Evolutionary conservation across 2,329 filamentous ascomycete species (phyloP).

Genomic region (Tolypocladium tundrense): DNA sequence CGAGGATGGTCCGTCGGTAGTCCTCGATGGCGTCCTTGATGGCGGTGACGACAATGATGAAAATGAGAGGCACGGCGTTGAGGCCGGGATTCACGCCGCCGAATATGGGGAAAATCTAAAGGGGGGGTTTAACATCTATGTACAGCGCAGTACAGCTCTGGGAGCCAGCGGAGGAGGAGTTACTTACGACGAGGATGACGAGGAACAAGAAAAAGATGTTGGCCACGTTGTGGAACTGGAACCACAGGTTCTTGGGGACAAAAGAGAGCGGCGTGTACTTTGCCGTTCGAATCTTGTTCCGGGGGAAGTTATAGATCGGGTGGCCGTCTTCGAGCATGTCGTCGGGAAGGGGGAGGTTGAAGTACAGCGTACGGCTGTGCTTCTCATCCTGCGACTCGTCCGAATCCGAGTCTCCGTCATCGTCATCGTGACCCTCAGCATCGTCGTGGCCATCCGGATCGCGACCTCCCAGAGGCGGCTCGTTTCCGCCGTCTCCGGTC

Average conservation of each 20-base stretch:
- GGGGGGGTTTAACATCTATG: slow-evolving; percentile 4
- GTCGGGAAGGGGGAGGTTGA: slow-evolving; percentile 73
- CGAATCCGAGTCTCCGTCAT: slow-evolving; percentile 22
- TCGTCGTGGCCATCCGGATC: slow-evolving; percentile 15
- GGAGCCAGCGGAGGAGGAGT: background rate
- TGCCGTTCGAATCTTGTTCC: slow-evolving; percentile 96
- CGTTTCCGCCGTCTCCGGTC: slow-evolving; percentile 22
- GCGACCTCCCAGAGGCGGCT: slow-evolving; percentile 16
- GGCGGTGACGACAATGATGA: slow-evolving; percentile 79
- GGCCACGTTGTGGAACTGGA: slow-evolving; percentile 97
- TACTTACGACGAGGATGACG: slow-evolving; percentile 82
- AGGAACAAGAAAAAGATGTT: slow-evolving; percentile 98
- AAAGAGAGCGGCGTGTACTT: slow-evolving; percentile 97
- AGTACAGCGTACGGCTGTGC: slow-evolving; percentile 57
- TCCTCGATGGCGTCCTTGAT: slow-evolving; percentile 96
- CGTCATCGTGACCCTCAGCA: slow-evolving; percentile 17
- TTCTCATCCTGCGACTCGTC: slow-evolving; percentile 29
- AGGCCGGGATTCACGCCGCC: slow-evolving; percentile 83
- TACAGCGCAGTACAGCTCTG: background rate
- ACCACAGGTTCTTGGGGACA: slow-evolving; percentile 91
- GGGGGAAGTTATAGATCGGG: slow-evolving; percentile 58
- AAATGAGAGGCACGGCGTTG: slow-evolving; percentile 82
- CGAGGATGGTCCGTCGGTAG: slow-evolving; percentile 80
- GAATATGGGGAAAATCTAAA: slow-evolving; percentile 90
- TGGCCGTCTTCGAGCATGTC: slow-evolving; percentile 68